Evolutionary conservation across 352 stramenopile genomes (phyloP), one percentile per base, ranked within the genome.

Genomic region (Globisporangium solare): DNA sequence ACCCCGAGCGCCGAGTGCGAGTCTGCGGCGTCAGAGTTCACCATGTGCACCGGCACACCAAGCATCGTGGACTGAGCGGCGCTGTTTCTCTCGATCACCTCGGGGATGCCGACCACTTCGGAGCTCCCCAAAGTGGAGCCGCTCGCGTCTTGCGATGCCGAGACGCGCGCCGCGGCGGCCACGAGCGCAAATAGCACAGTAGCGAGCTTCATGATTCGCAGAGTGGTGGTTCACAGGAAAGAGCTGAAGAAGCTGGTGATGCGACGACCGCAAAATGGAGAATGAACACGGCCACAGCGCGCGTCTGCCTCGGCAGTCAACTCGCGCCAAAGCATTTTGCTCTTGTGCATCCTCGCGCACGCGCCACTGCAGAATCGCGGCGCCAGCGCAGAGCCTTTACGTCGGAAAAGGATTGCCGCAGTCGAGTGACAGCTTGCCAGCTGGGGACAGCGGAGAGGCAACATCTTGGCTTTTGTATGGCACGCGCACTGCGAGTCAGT

Each of bases 201-300:
- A 22, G 51, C 58, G 51, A 64, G 50, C 52, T 64, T 58, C 58
- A 64, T 64, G 22, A 20, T 15, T 15, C 27, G 27, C 10, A 35
- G 7, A 35, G 7, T 56, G 47, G 15, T 31, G 47, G 15, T 31
- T 37, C 2, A 15, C 10, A 18, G 47, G 15, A 40, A 31, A 21
- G 5, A 5, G 24, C n/a, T n/a, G 27, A 35, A 35, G 2, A 8
- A 35, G 27, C 8, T 50, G 45, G 3, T 55, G 47, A 53, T 32
- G 17, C 18, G 40, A 42, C 53, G 48, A 31, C 40, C 48, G 56
- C 35, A 40, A 56, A 47, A 48, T 27, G 37, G 39, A 48, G 32
- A 48, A 37, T 56, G 51, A 54, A 22, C 10, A 35, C 27, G 27
- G 10, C 7, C 27, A 10, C 27, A 11, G 27, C 27, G 24, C 27